phyloP scores from a whole-genome alignment of 495 filamentous ascomycete species.

The Hypomontagnella submonticulosa region DNA sequence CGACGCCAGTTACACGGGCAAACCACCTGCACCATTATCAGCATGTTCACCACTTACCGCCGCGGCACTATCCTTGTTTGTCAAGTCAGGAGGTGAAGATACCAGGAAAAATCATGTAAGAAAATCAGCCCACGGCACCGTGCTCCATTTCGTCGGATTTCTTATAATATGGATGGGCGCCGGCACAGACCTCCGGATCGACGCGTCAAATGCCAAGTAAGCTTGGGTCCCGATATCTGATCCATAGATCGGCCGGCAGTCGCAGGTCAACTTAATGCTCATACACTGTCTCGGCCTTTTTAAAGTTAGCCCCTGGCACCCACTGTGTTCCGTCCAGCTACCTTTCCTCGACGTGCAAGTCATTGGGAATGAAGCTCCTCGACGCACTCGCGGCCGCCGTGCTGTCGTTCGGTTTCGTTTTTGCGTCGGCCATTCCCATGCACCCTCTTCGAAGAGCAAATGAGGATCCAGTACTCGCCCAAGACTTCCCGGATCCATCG shows the following conservation, averaged over 20 bases:
- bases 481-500: conserved; percentile 53
- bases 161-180: conserved; percentile 37
- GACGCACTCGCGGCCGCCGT: conserved; percentile 34
- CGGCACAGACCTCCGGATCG: conserved; percentile 27
- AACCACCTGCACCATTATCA: conserved; percentile 14
- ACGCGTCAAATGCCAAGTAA: conserved; percentile 18
- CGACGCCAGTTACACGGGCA: conserved; percentile 20
- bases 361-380: conserved; percentile 36
- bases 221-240: conserved; percentile 26
- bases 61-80: conserved; percentile 20
- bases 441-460: conserved; percentile 12
- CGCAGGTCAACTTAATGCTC: conserved; percentile 1
- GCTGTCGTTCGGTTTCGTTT: conserved; percentile 28
- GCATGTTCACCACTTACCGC: conserved; percentile 3
- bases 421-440: conserved; percentile 30
- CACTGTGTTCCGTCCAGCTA: conserved; percentile 1
- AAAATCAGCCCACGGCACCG: conserved; percentile 1
- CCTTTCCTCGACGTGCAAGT: conserved; percentile 29
- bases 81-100: conserved; percentile 3
- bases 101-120: conserved; percentile 6
- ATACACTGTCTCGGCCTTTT: conserved; percentile 23
- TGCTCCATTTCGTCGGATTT: conserved; percentile 8
- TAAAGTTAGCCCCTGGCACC: conserved; percentile 29
- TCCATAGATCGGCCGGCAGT: conserved; percentile 29
- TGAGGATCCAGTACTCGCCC: conserved; percentile 26